Percentiles rank a stretch among this genome's conserved stretches.
phyloP scores from a whole-genome alignment of 1,284 basidiomycete species.

The Phlebopus sp. region DNA sequence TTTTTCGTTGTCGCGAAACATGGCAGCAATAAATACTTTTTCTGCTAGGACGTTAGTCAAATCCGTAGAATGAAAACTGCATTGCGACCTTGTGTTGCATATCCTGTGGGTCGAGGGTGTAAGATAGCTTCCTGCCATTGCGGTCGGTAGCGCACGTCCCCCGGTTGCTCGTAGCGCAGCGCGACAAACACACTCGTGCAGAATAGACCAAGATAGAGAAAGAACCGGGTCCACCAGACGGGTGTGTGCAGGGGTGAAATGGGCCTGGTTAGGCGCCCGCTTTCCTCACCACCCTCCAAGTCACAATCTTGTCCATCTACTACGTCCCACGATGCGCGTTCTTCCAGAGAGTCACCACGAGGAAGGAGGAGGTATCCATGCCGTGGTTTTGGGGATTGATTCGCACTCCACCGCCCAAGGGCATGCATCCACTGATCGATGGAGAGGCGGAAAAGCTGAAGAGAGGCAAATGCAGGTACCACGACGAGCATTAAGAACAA shows the following conservation, averaged over 20 bases:
- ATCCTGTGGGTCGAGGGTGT: constrained; percentile 20
- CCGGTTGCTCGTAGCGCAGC: constrained; percentile 23
- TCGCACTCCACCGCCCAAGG: not conserved
- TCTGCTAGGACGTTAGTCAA: not conserved
- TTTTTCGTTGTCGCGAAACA: constrained; percentile 39
- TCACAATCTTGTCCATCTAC: not conserved
- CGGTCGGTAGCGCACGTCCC: constrained; percentile 28
- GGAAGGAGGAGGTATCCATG: not conserved
- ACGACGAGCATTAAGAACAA: constrained; percentile 1
- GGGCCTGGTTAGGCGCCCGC: constrained; percentile 1
- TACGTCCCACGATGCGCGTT: not conserved
- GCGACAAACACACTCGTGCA: constrained; percentile 1
- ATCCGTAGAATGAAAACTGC: not conserved
- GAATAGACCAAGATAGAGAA: not conserved
- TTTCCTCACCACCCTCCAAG: not conserved
- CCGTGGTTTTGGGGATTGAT: not conserved
- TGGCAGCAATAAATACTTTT: constrained; percentile 34
- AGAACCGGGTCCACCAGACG: not conserved
- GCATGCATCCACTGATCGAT: not conserved
- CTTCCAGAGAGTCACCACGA: not conserved
- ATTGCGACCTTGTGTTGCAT: constrained; percentile 22
- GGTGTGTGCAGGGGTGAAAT: not conserved
- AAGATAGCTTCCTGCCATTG: constrained; percentile 20
- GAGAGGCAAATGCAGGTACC: not conserved
- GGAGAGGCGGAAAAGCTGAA: constrained; percentile 7